These are phyloP conservation scores for Entomortierella beljakovae DNA, from an alignment of 192 early-diverging fungal genomes.

Conservation along the genomic window DNA sequence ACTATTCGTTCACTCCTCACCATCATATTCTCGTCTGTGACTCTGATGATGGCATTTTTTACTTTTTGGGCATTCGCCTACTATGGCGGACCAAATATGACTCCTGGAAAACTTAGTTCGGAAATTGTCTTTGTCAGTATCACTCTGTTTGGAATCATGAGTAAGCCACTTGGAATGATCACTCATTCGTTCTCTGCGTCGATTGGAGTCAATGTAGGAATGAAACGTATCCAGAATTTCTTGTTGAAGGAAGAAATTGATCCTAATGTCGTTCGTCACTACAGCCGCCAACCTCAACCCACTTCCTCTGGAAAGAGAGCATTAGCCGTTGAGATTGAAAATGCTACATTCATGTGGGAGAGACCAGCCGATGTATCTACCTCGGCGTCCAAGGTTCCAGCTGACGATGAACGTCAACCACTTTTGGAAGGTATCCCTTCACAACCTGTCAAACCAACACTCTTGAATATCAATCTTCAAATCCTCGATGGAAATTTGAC, in stretches of 20 bases:
- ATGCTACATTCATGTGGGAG: slow-evolving; percentile 37
- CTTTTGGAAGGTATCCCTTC: neutral
- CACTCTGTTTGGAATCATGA: slow-evolving; percentile 26
- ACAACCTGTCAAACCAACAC: slow-evolving; percentile 5
- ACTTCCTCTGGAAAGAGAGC: neutral
- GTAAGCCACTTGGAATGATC: slow-evolving; percentile 11
- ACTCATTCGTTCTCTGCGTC: slow-evolving; percentile 23
- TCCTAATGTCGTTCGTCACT: slow-evolving; percentile 12
- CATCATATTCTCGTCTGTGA: slow-evolving; percentile 20
- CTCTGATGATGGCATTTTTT: slow-evolving; percentile 16
- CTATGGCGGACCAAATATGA: slow-evolving; percentile 28
- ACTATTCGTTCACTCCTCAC: slow-evolving; percentile 19
- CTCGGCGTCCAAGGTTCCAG: neutral
- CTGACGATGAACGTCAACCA: slow-evolving; percentile 21
- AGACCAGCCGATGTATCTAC: slow-evolving; percentile 1
- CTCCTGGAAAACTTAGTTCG: slow-evolving; percentile 30
- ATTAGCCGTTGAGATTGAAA: slow-evolving; percentile 23
- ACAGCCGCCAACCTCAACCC: slow-evolving; percentile 16
- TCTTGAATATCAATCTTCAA: slow-evolving; percentile 50
- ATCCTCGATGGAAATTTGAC: slow-evolving; percentile 41
- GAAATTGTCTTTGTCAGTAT: slow-evolving; percentile 38
- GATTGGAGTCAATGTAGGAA: slow-evolving; percentile 65
- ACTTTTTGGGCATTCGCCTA: slow-evolving; percentile 22
- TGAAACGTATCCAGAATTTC: slow-evolving; percentile 62
- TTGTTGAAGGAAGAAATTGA: slow-evolving; percentile 55